phyloP scores from a whole-genome alignment of 495 filamentous ascomycete genomes.

The Talaromyces nanjingensis region DNA sequence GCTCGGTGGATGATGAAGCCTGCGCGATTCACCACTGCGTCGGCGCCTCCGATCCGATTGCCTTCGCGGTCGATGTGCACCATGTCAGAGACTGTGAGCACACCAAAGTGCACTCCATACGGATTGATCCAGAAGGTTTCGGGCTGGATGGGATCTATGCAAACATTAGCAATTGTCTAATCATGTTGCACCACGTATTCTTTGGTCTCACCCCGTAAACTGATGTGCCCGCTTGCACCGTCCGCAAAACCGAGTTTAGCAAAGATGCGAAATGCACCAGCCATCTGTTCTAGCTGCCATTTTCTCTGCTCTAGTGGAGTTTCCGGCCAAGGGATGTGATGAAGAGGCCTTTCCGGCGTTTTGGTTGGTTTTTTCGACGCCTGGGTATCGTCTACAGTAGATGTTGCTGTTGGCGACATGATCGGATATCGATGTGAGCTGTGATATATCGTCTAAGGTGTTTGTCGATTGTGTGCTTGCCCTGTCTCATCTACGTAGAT shows the following conservation, averaged over 20 bases:
- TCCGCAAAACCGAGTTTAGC: too few species aligned
- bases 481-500: neutral
- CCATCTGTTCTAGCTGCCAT: conserved; percentile 49
- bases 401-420: conserved; percentile 1
- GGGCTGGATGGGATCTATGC: conserved; percentile 49
- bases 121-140: conserved; percentile 53
- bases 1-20: conserved; percentile 51
- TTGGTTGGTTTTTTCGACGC: neutral
- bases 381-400: neutral
- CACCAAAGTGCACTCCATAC: conserved; percentile 31
- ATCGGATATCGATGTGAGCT: too few species aligned
- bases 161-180: neutral
- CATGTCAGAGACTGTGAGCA: conserved; percentile 30
- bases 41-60: conserved; percentile 31
- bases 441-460: neutral
- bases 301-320: conserved; percentile 7
- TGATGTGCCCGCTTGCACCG: conserved; percentile 51
- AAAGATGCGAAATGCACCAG: conserved; percentile 10
- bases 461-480: neutral
- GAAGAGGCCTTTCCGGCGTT: conserved; percentile 3
- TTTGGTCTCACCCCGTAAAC: conserved; percentile 12
- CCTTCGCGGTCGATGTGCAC: conserved; percentile 31
- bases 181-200: neutral
- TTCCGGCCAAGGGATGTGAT: conserved; percentile 12
- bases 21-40: conserved; percentile 42